These are phyloP conservation scores for Trichoderma erinaceum DNA, from an alignment of 495 filamentous ascomycete genomes.

Conservation along the genomic window DNA sequence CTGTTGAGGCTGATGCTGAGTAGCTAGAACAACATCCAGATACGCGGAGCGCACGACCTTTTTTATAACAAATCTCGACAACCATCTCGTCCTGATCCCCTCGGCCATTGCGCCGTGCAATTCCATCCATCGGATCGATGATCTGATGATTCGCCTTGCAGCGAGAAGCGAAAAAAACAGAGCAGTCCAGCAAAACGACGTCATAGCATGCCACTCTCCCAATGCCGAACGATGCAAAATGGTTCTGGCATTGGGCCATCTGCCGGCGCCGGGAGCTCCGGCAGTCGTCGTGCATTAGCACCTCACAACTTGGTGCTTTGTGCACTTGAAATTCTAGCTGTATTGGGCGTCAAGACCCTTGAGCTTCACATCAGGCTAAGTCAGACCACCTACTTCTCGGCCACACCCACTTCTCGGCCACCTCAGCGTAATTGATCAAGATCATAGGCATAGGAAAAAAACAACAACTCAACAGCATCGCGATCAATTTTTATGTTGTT, in stretches of 20 bases:
- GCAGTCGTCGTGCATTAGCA: background rate
- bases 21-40: background rate
- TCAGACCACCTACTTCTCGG: too few relatives aligned
- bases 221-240: background rate
- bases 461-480: too few relatives aligned
- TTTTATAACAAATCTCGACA: background rate
- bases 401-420: too few relatives aligned
- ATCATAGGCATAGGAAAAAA: too few relatives aligned
- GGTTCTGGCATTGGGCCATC: background rate
- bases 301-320: background rate
- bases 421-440: too few relatives aligned
- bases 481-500: too few relatives aligned
- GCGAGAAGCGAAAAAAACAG: background rate
- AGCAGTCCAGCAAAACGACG: background rate
- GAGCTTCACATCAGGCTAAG: background rate
- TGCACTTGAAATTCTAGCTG: background rate
- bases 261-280: conserved; percentile 10
- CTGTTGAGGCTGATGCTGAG: background rate
- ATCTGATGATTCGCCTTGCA: background rate
- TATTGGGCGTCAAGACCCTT: background rate
- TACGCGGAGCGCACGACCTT: background rate
- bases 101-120: background rate
- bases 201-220: conserved; percentile 9
- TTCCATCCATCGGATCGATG: background rate
- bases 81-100: background rate